Evolutionary conservation across 768 basidiomycete genomes (phyloP), one percentile per base, ranked within the genome.

Genomic region (Hypholoma sublateritium): DNA sequence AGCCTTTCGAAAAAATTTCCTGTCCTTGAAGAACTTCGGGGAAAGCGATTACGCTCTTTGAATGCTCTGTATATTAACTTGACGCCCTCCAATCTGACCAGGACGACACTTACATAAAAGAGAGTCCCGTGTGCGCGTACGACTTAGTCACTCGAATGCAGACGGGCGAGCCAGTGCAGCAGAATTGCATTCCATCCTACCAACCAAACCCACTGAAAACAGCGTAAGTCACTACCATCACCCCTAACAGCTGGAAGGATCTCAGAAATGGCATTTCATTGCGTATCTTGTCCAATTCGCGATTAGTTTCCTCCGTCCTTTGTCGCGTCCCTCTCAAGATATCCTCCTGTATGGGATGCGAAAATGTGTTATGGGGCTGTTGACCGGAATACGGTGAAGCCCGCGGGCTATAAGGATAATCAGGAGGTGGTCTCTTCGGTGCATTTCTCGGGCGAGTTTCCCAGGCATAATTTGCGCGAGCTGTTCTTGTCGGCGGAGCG

Each of bases 391-490:
- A 28, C 51, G 59, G 32, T 45, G 64, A 45, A 57, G 64, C 50
- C 60, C 57, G 65, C 14, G 56, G 9, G 17, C 11, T 57, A 50
- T 65, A 63, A 5, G 61, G 46, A 53, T 66, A 67, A 16, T 67
- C 66, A 19, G 70, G 61, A 28, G 67, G 63, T 11, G 66, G 62
- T 36, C 57, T 57, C 42, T 61, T 65, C 35, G 52, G 59, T 24
- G 59, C 42, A 8, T 60, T 54, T 51, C 65, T 65, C 1, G 60
- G 63, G 12, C 69, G 65, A 4, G 61, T 59, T 58, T 77, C 72
- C 78, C 78, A 80, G 4, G 78, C 78, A 51, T 78, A 57, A 3
- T 67, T 74, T 5, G 77, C 75, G 7, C 75, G 70, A 13, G 74
- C 55, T 3, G 65, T 59, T 63, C 65, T 67, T 41, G 65, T 55